phyloP scores from a whole-genome alignment of 108 stramenopile species.

The Aurantiochytrium sp. region DNA sequence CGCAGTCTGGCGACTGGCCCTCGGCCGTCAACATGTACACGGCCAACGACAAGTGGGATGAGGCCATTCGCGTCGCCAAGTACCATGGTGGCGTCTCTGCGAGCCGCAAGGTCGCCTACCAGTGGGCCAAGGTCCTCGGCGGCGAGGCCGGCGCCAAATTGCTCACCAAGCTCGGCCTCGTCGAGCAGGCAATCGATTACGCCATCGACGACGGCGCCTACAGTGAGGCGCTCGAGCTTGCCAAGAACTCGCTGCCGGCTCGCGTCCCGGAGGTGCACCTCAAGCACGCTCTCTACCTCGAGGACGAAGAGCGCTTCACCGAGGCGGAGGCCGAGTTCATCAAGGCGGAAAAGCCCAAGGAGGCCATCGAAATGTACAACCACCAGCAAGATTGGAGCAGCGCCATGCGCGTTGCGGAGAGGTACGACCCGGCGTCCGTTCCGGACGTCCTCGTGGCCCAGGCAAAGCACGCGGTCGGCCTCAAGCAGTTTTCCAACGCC shows the following conservation, averaged over 20 bases:
- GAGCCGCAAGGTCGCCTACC: conserved; percentile 58
- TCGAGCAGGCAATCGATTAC: conserved; percentile 62
- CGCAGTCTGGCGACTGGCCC: conserved; percentile 60
- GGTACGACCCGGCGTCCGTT: conserved; percentile 53
- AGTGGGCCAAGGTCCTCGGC: conserved; percentile 54
- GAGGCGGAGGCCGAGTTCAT: conserved; percentile 65
- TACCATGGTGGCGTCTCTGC: conserved; percentile 54
- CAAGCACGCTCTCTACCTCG: conserved; percentile 59
- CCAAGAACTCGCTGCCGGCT: conserved; percentile 36
- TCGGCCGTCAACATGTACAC: conserved; percentile 64
- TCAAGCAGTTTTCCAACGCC: conserved; percentile 40
- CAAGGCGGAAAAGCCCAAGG: conserved; percentile 58
- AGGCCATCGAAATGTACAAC: conserved; percentile 69
- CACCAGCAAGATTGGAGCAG: conserved; percentile 59
- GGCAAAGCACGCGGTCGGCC: conserved; percentile 38
- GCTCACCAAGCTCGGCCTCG: conserved; percentile 55
- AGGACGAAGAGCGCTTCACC: conserved; percentile 58
- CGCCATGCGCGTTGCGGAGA: conserved; percentile 58
- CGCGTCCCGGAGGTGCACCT: conserved; percentile 52
- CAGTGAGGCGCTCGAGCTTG: conserved; percentile 58
- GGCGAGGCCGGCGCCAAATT: conserved; percentile 60
- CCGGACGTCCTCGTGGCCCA: conserved; percentile 57
- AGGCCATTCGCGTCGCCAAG: conserved; percentile 61
- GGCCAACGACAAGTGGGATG: conserved; percentile 56
- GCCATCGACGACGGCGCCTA: conserved; percentile 53